phyloP scores from a whole-genome alignment of 495 filamentous ascomycete genomes.

The Trichoderma reesei region DNA sequence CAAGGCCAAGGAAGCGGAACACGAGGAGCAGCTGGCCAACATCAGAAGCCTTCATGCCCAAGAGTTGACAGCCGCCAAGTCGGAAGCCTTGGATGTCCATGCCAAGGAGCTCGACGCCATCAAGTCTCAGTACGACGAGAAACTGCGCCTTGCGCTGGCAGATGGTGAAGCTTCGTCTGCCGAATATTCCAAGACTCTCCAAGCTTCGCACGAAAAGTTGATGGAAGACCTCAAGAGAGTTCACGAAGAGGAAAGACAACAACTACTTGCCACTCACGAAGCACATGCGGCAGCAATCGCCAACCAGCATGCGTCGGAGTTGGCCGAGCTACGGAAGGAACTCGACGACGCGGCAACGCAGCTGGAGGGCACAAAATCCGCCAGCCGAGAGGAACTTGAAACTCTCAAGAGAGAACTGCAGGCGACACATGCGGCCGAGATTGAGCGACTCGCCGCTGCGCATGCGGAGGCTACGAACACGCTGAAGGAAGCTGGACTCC shows the following conservation, averaged over 20 bases:
- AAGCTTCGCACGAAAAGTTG: neutral
- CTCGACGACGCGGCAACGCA: slow-evolving; percentile 22
- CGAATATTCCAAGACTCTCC: neutral
- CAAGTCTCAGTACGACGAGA: slow-evolving; percentile 28
- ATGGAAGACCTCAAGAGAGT: slow-evolving; percentile 24
- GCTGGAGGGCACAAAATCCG: slow-evolving; percentile 27
- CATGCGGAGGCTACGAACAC: slow-evolving; percentile 35
- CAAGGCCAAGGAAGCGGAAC: slow-evolving; percentile 30
- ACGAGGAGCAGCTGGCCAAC: slow-evolving; percentile 33
- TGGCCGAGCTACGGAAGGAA: slow-evolving; percentile 22
- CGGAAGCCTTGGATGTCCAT: slow-evolving; percentile 26
- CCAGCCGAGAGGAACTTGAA: slow-evolving; percentile 26
- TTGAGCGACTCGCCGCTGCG: slow-evolving; percentile 37
- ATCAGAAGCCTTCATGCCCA: slow-evolving; percentile 36
- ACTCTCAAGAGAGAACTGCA: slow-evolving; percentile 34
- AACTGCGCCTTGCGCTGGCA: slow-evolving; percentile 22
- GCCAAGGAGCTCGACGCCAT: slow-evolving; percentile 31
- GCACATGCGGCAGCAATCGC: slow-evolving; percentile 21
- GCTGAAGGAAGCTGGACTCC: slow-evolving; percentile 24
- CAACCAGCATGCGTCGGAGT: slow-evolving; percentile 19
- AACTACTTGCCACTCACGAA: slow-evolving; percentile 19
- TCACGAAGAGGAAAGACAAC: neutral
- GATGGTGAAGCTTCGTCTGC: slow-evolving; percentile 25
- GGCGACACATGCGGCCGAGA: slow-evolving; percentile 34
- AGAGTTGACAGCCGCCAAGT: slow-evolving; percentile 35